Evolutionary conservation across 202 grass and related monocot genomes (phyloP), one percentile per base, ranked within the genome.

Genomic region (Musa balbisiana): DNA sequence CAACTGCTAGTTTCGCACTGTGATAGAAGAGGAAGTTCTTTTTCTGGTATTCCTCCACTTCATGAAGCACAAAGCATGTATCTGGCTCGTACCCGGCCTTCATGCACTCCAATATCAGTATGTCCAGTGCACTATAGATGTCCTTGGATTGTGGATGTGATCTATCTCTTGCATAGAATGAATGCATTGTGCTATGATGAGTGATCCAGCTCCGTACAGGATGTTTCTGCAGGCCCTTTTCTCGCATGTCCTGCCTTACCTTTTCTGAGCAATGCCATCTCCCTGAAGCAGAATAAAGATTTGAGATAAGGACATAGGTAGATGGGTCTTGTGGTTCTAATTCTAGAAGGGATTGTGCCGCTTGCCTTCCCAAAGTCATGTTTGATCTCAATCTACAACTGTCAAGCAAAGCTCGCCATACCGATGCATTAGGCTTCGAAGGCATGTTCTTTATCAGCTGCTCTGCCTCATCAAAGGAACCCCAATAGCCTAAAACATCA

Each of bases 31-130:
- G 80, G 80, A 97, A 97, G 29, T 97, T 80, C 65, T 80, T 85
- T 90, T 97, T 97, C 65, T 97, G 93, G 82, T 91, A 91, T 64
- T 97, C 93, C 64, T 89, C 93, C 0, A 93, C 93, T 23, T 97
- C 93, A 69, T 97, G 93, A 51, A 97, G 86, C 56, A 97, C 90
- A 58, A 92, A 97, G 66, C 69, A 81, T 49, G 88, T 93, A 81
- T 97, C 86, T 1, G 90, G 93, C 53, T 93, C 82, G 55, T 97
- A 97, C 62, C 93, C 93, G 56, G 80, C 76, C 80, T 87, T 96
- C 78, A 96, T 90, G 77, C 92, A 96, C 55, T 90, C 85, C 13
- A 90, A 73, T 72, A 91, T 88, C 55, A 97, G 75, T 84, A 93
- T 91, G 62, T 97, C 89, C 75, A 97, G 76, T 67, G 86, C 90